Conservation (phyloP, 257 asterid genomes). For the Leptodermis oblonga region DNA sequence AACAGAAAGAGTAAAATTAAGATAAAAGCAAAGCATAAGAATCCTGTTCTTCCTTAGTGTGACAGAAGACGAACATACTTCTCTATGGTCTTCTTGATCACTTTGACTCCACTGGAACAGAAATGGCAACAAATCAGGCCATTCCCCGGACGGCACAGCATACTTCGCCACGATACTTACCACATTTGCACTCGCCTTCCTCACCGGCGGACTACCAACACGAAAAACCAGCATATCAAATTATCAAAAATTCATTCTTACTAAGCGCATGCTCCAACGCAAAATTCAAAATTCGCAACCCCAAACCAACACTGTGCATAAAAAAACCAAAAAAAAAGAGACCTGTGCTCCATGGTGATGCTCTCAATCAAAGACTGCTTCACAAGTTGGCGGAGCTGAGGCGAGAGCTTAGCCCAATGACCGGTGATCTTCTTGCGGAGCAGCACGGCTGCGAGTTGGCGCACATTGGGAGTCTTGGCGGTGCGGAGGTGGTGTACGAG, state of each 20-base stretch:
- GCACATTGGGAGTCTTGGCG: conserved; percentile 95
- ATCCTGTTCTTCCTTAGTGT: neutral
- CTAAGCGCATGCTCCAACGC: neutral
- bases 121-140: conserved; percentile 95
- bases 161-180: conserved; percentile 92
- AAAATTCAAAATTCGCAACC: neutral
- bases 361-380: conserved; percentile 90
- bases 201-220: conserved; percentile 75
- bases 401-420: conserved; percentile 86
- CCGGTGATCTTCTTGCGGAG: conserved; percentile 98
- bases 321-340: neutral
- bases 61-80: conserved; percentile 39
- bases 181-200: conserved; percentile 97
- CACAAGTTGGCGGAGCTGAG: conserved; percentile 69
- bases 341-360: conserved; percentile 97
- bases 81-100: conserved; percentile 94
- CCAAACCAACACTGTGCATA: neutral
- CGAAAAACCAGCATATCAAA: neutral
- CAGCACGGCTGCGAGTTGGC: conserved; percentile 95
- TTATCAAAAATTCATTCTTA: neutral
- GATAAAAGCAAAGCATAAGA: neutral
- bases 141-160: conserved; percentile 96
- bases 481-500: conserved; percentile 89
- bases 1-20: neutral
- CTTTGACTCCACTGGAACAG: conserved; percentile 95